Conservation (phyloP, 2,329 filamentous ascomycete species). For the Remersonia thermophila region DNA sequence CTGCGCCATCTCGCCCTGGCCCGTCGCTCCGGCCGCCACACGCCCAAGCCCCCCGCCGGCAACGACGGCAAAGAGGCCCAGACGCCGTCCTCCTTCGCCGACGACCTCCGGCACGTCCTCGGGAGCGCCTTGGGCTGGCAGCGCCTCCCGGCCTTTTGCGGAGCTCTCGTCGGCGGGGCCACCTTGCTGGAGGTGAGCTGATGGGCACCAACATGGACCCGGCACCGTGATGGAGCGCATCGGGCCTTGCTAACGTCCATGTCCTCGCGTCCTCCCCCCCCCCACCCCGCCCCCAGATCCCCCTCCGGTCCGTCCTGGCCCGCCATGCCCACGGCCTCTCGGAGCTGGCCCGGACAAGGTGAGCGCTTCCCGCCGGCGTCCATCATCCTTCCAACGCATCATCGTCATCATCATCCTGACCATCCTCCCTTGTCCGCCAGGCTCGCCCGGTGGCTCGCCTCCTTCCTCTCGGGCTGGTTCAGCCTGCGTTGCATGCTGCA, state of each 20-base stretch:
- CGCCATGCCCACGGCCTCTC: slow-evolving; percentile 18
- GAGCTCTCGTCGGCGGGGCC: slow-evolving; percentile 45
- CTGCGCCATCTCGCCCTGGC: slow-evolving; percentile 35
- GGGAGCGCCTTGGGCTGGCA: slow-evolving; percentile 39
- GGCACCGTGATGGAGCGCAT: too few species aligned
- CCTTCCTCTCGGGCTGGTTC: slow-evolving; percentile 46
- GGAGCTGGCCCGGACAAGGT: slow-evolving; percentile 22
- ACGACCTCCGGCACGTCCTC: slow-evolving; percentile 30
- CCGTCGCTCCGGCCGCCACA: slow-evolving; percentile 12
- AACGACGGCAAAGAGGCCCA: slow-evolving; percentile 10
- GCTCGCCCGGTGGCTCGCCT: slow-evolving; percentile 42
- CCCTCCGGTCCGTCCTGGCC: slow-evolving; percentile 20
- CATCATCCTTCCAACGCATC: too few species aligned
- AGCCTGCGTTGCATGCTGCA: slow-evolving; percentile 43
- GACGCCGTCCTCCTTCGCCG: slow-evolving; percentile 17
- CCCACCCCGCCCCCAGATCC: slow-evolving; percentile 18
- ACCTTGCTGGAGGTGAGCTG: slow-evolving; percentile 48
- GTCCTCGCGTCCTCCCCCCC: neutral
- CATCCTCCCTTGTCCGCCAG: too few species aligned
- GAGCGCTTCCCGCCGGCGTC: slow-evolving; percentile 10
- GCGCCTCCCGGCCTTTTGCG: slow-evolving; percentile 52
- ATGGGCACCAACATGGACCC: too few species aligned
- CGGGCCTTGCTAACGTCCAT: too few species aligned
- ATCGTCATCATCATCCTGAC: too few species aligned
- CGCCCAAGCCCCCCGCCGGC: slow-evolving; percentile 1